Conservation (phyloP, 1,284 basidiomycete genomes). For the Moesziomyces sp. region DNA sequence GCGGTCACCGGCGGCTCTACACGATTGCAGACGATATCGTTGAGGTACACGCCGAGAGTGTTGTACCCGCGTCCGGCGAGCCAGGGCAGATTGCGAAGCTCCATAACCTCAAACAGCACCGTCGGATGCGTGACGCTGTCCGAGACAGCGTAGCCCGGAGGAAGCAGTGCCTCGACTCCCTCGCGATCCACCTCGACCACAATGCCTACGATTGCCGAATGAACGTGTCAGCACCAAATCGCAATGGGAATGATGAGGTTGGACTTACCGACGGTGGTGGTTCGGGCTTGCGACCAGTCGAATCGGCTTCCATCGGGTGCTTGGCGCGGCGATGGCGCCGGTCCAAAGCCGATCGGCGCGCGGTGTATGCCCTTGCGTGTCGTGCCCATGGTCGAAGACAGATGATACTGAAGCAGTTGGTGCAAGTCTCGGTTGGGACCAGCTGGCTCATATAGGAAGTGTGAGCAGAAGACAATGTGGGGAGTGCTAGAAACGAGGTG, state of each 20-base stretch:
- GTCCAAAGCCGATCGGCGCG: conserved; percentile 54
- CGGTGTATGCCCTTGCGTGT: conserved; percentile 18
- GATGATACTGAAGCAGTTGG: too few relatives aligned
- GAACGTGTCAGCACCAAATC: conserved; percentile 1
- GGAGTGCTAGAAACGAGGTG: not conserved
- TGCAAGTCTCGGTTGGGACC: too few relatives aligned
- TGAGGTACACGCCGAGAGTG: conserved; percentile 56
- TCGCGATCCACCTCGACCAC: conserved; percentile 16
- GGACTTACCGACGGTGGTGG: conserved; percentile 33
- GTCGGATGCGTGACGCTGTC: conserved; percentile 11
- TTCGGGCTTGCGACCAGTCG: conserved; percentile 24
- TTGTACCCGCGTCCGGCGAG: conserved; percentile 61
- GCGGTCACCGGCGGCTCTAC: conserved; percentile 25
- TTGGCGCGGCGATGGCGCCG: conserved; percentile 50
- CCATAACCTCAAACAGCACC: conserved; percentile 58
- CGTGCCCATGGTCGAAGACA: not conserved
- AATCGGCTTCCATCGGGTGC: conserved; percentile 38
- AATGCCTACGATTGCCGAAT: not conserved
- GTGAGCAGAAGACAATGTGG: too few relatives aligned
- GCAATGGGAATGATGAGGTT: not conserved
- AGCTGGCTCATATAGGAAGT: too few relatives aligned
- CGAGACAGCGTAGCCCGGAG: conserved; percentile 25
- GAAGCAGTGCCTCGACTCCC: conserved; percentile 25
- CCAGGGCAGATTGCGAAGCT: conserved; percentile 61
- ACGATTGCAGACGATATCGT: conserved; percentile 44